Base-by-base conservation (phyloP, 1,139 yeast species). In the Yamadazyma triangularis region DNA sequence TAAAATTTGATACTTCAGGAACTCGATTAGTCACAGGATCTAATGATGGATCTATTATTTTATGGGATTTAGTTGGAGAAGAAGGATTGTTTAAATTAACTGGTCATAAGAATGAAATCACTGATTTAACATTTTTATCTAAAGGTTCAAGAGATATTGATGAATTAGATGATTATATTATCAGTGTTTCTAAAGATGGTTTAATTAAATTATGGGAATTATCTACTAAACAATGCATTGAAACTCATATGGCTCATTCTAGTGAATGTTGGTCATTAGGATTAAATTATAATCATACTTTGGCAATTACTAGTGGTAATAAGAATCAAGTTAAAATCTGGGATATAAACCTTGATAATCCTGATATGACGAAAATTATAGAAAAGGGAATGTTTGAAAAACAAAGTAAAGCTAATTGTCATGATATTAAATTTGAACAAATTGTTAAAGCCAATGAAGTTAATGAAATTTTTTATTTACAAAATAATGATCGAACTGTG, bases 21-120 rank as follows among this genome's bases (percentile, higher is more conserved):
- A 88, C 97, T 1, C 68, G 93, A 40, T 64, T 91, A 18, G 77
- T 82, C 14, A 82, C 95, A 8, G 98, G 97, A 2, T 81, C 96
- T 0, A 72, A 76, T 29, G 99, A 91, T 54, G 73, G 96, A 2
- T 68, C 76, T 35, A 77, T 91, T 23, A 83, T 93, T 39, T 66
- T 89, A 41, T 91, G 99, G 99, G 99, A 91, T 60, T 73, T 91
- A 38, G 91, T 91, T 8, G 85, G 86, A 10, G 99, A 91, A 64
- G 80, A 77, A 26, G 99, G 99, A 8, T 60, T 89, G 28, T 85
- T 76, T 61, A 81, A 89, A 48, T 68, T 91, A 36, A 77, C 87
- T 53, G 89, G 96, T 4, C 98, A 93, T 55, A 81, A 85, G 52
- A 93, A 88, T 44, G 86, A 80, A 47, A 82, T 91, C 42, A 88